Base-by-base conservation (phyloP, 2,329 filamentous ascomycete species). In the Trichoderma sp. region DNA sequence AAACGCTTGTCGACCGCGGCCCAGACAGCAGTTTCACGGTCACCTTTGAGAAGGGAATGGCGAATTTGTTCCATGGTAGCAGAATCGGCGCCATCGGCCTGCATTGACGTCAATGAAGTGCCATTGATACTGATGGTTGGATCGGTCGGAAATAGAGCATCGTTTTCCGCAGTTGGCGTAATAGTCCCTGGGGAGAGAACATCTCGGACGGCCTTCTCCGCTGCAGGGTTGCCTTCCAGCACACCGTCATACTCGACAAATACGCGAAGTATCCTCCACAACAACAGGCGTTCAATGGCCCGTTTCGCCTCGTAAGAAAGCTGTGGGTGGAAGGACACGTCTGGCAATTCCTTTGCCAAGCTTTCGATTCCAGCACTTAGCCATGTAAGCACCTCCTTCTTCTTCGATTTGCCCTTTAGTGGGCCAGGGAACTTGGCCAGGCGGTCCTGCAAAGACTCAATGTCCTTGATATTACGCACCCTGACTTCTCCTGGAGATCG, bases 21-120 rank as follows among this genome's bases (percentile, higher is more conserved):
- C 95, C 95, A 98, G 0, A 97, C 93, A 6, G 96, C 96, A 75
- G 95, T 93, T 78, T 98, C 94, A 26, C 94, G 89, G 61, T 98
- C 91, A 11, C 97, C 96, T 69, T 88, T 85, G 9, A 97, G 85
- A 5, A 99, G 86, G 76, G 90, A 86, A 59, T 87, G 90, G 32
- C 93, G 91, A 61, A 98, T 86, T 71, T 90, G 87, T 73, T 94
- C 90, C 50, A 97, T 84, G 5, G 90, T 88, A 1, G 87, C 85
- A 6, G 90, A 84, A 80, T 97, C 92, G 3, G 92, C 86, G 5
- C 90, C 86, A 72, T 97, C 94, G 7, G 90, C 79, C 73, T 84
- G 84, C 78, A 86, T 83, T 73, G 80, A 75, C 0, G 82, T 79
- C 1, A 78, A 68, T 4, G 79, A 71, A 15, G 76, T 73, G 5